These are phyloP conservation scores for Boehmeria nivea DNA, from an alignment of 306 rosid species.

Conservation along the genomic window DNA sequence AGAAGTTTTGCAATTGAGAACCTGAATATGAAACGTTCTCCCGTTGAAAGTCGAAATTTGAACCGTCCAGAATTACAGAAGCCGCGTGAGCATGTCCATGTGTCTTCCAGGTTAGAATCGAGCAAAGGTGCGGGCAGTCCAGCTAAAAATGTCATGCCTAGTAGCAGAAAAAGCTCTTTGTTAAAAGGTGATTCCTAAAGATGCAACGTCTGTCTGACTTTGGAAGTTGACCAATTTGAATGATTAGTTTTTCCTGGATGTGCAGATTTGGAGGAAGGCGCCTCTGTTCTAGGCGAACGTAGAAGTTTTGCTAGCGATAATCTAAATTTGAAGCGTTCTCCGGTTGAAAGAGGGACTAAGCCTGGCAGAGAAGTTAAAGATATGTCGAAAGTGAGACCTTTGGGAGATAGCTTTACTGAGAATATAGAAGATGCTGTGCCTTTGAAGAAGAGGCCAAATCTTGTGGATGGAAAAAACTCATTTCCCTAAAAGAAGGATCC, in stretches of 20 bases:
- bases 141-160: no score
- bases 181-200: conserved; percentile 14
- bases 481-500: conserved; percentile 6
- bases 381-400: conserved; percentile 1
- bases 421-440: conserved; percentile 15
- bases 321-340: not conserved
- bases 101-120: conserved; percentile 1
- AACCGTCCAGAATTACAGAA: not conserved
- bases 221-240: not conserved
- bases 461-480: conserved; percentile 6
- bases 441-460: conserved; percentile 31
- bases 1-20: no score
- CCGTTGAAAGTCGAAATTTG: no score
- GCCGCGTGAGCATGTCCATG: not conserved
- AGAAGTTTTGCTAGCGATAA: not conserved
- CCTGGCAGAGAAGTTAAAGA: not conserved
- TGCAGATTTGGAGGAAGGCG: not conserved
- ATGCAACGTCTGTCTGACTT: not conserved
- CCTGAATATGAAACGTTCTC: no score
- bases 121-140: no score
- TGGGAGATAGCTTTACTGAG: conserved; percentile 11
- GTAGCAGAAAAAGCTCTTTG: not conserved
- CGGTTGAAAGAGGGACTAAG: not conserved
- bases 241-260: not conserved
- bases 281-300: not conserved